A percentile compares a stretch with the other conserved stretches of the same genome.
These are phyloP conservation scores for Fusarium tjaetaba DNA, from an alignment of 2,329 filamentous ascomycete species.

Conservation along the genomic window DNA sequence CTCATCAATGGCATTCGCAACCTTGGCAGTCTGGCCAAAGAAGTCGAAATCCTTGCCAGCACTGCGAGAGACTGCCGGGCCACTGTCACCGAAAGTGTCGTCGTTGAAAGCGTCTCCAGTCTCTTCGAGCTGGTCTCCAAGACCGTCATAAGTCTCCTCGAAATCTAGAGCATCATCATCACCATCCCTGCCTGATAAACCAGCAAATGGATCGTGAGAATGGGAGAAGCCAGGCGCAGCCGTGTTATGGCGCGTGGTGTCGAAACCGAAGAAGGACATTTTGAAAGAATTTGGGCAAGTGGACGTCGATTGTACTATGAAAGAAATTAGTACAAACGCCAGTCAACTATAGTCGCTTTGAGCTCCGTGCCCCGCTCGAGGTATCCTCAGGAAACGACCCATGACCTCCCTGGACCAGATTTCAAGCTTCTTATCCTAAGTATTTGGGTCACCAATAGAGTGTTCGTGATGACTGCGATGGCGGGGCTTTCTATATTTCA, in stretches of 20 bases:
- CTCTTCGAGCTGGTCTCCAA: slow-evolving; percentile 91
- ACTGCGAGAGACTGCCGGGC: slow-evolving; percentile 53
- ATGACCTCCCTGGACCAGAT: not conserved
- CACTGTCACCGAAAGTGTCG: slow-evolving; percentile 79
- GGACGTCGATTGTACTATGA: slow-evolving; percentile 38
- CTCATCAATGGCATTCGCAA: slow-evolving; percentile 86
- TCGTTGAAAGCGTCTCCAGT: slow-evolving; percentile 95
- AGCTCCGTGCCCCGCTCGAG: slow-evolving; percentile 32
- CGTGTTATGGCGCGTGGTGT: slow-evolving; percentile 74
- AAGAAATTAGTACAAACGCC: slow-evolving; percentile 36
- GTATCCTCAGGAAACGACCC: slow-evolving; percentile 10
- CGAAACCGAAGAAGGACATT: slow-evolving; percentile 96
- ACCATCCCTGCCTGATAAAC: slow-evolving; percentile 73
- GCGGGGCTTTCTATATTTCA: not conserved
- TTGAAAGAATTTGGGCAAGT: slow-evolving; percentile 40
- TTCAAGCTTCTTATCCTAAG: not conserved
- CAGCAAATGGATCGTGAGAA: slow-evolving; percentile 85
- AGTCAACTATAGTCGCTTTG: slow-evolving; percentile 23
- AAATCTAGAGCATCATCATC: slow-evolving; percentile 77
- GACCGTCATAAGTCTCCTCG: slow-evolving; percentile 95
- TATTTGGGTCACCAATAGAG: not conserved
- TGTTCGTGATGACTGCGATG: not conserved
- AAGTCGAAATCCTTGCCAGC: slow-evolving; percentile 98
- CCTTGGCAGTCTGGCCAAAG: slow-evolving; percentile 89
- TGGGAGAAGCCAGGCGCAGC: slow-evolving; percentile 84